Evolutionary conservation across 139 green algal genomes (phyloP), one percentile per base, ranked within the genome.

Genomic region (Asterochloris sp.): DNA sequence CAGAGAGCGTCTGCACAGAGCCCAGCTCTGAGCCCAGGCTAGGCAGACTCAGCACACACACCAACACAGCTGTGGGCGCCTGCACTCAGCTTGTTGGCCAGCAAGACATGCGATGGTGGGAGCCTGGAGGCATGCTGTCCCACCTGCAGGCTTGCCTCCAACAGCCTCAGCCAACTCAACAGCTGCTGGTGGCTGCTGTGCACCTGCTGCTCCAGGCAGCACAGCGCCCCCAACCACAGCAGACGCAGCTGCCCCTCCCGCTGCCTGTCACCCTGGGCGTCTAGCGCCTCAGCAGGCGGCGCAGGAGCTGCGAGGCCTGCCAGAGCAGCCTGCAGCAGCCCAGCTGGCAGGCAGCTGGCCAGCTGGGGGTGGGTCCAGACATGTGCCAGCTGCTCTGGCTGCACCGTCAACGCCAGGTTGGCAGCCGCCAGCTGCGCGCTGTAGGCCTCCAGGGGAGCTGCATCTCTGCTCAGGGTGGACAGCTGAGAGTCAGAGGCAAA

Each of bases 401-500:
- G 74, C 78, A n/a, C 38, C 10, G 11, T 38, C 23, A 28, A 1
- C 1, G 23, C 29, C 38, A 71, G 14, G 14, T 64, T 54, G 23
- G 74, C 26, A 54, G 84, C 86, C 0, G 62, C 77, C 26, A 78
- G 29, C 83, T 83, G 67, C 19, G 73, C 73, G 13, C 66, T 23
- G 16, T 67, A 29, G 74, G 62, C 16, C 62, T 77, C 76, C 54
- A 90, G 78, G 29, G 91, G 27, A 9, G 83, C 63, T 0, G 79
- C 88, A 54, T 95, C 91, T 0, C 88, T 83, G 12, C 16, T 26
- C 11, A 86, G 78, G 2, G 78, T 85, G 0, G 85, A 79, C 11
- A 81, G 19, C 0, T 0, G 28, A 0, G 87, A 83, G n/a, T 86
- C 68, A 0, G 73, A 26, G 23, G 88, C 81, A 83, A 87, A 83